Conservation (phyloP, 805 yeast species). For the Saccharomyces cerevisiae region DNA sequence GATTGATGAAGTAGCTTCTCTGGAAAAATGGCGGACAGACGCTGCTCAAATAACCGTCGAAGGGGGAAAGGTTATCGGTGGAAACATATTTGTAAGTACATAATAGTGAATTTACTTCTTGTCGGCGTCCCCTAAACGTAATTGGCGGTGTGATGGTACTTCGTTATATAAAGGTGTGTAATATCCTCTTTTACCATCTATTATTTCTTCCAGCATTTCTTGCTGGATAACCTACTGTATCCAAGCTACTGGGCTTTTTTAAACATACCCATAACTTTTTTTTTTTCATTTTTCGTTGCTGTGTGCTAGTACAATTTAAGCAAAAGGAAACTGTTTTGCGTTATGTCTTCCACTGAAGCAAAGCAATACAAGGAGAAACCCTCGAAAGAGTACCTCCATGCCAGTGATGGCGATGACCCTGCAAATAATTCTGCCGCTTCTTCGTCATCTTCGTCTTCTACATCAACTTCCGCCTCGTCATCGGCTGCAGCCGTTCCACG, state of each 20-base stretch:
- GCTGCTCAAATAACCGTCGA: neutral
- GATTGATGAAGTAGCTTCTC: neutral
- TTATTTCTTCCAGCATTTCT: neutral
- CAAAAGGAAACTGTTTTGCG: neutral
- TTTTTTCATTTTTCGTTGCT: neutral
- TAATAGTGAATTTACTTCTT: neutral
- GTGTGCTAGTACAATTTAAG: neutral
- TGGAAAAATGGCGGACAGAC: neutral
- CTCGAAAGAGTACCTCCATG: neutral
- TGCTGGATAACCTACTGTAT: neutral
- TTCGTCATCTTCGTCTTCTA: neutral
- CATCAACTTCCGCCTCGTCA: neutral
- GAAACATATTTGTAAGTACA: neutral
- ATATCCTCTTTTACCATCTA: neutral
- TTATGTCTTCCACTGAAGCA: neutral
- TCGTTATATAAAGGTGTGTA: neutral
- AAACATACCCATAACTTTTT: neutral
- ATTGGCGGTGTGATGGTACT: neutral
- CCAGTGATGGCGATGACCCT: neutral
- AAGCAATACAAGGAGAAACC: neutral
- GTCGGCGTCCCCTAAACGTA: neutral
- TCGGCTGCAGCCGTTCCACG: neutral
- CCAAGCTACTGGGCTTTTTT: neutral
- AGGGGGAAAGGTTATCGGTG: neutral
- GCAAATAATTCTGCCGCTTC: neutral